Conservation (phyloP, 2,329 filamentous ascomycete genomes). For the Talaromyces funiculosus region DNA sequence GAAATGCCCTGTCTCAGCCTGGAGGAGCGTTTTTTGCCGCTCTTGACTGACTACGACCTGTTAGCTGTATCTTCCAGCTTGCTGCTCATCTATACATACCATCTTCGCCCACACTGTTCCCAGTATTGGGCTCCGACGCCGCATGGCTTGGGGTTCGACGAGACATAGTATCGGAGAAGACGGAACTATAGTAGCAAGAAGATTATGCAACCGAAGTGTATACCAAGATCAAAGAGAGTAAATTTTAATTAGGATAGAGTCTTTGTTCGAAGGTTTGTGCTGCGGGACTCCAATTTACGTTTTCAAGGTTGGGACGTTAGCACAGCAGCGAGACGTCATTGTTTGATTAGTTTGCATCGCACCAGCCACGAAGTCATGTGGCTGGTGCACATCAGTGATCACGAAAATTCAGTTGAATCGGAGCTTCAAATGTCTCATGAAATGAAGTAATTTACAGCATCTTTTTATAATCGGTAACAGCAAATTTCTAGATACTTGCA, state of each 20-base stretch:
- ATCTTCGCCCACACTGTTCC: slow-evolving; percentile 16
- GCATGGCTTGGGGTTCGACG: slow-evolving; percentile 28
- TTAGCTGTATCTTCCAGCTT: slow-evolving; percentile 15
- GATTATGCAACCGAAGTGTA: neutral
- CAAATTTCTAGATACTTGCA: slow-evolving; percentile 33
- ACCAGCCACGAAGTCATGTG: slow-evolving; percentile 13
- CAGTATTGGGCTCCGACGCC: slow-evolving; percentile 27
- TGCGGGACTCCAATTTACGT: slow-evolving; percentile 3
- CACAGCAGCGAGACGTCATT: slow-evolving; percentile 31
- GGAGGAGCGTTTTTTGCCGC: slow-evolving; percentile 47
- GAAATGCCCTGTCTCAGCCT: slow-evolving; percentile 45
- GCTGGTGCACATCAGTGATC: slow-evolving; percentile 4
- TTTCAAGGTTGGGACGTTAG: slow-evolving; percentile 7
- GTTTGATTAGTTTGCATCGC: slow-evolving; percentile 14
- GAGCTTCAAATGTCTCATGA: neutral
- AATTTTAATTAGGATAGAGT: neutral
- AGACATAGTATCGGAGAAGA: slow-evolving; percentile 30
- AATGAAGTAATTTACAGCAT: slow-evolving; percentile 17
- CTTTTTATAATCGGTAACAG: slow-evolving; percentile 24
- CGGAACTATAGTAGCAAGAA: neutral
- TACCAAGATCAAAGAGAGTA: neutral
- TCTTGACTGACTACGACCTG: slow-evolving; percentile 34
- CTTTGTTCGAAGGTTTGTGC: neutral
- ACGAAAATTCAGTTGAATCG: neutral
- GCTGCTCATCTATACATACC: slow-evolving; percentile 24